Evolutionary conservation across 2,329 filamentous ascomycete genomes (phyloP).

Genomic region (Paecilomyces niveus): DNA sequence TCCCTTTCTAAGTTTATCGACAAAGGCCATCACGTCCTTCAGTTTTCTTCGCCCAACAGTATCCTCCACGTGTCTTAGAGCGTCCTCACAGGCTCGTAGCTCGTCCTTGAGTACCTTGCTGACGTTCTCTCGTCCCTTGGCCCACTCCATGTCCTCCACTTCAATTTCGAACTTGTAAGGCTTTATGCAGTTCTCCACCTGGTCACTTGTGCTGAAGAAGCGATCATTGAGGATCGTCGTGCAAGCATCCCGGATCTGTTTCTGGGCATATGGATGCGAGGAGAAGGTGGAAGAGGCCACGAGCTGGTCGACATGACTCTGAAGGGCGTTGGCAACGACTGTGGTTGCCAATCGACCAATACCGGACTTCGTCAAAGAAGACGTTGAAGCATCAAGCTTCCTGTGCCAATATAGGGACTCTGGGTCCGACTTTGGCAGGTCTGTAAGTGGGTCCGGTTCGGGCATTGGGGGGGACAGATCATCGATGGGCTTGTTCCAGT

Average conservation of each 20-base stretch:
- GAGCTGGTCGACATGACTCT: conserved; percentile 72
- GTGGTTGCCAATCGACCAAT: conserved; percentile 89
- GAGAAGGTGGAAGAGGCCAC: conserved; percentile 77
- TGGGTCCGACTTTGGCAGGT: conserved; percentile 77
- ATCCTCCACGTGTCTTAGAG: conserved; percentile 68
- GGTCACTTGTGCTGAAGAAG: conserved; percentile 94
- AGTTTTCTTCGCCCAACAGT: conserved; percentile 75
- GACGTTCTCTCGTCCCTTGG: conserved; percentile 75
- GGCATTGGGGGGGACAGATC: conserved; percentile 61
- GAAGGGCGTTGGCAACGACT: conserved; percentile 81
- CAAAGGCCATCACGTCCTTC: conserved; percentile 80
- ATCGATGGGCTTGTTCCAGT: conserved; percentile 95
- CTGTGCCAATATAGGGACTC: conserved; percentile 87
- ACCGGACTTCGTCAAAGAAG: conserved; percentile 84
- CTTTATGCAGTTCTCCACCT: conserved; percentile 98
- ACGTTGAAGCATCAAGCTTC: conserved; percentile 86
- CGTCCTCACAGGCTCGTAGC: conserved; percentile 72
- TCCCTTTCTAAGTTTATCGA: conserved; percentile 82
- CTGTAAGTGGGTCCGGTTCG: conserved; percentile 65
- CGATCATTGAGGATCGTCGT: conserved; percentile 85
- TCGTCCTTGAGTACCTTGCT: conserved; percentile 77
- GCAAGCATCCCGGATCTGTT: conserved; percentile 87
- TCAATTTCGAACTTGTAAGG: conserved; percentile 98
- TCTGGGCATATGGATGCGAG: conserved; percentile 81
- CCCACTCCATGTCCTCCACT: conserved; percentile 85